Conservation (phyloP, 495 filamentous ascomycete species). For the Aspergillus bertholletiae region DNA sequence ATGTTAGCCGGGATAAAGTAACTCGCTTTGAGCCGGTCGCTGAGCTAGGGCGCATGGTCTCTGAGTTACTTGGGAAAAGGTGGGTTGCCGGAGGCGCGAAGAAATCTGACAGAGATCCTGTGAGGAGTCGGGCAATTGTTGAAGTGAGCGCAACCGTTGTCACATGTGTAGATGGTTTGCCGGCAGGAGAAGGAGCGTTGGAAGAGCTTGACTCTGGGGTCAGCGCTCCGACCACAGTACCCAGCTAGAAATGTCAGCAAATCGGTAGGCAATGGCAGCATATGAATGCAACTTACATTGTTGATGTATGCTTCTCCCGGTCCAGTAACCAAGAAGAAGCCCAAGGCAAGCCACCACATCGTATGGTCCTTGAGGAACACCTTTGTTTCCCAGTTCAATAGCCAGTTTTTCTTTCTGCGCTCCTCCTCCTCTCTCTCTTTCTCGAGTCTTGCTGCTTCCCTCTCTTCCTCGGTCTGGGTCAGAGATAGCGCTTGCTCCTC, state of each 20-base stretch:
- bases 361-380: conserved; percentile 80
- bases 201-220: conserved; percentile 56
- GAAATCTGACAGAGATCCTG: conserved; percentile 81
- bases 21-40: conserved; percentile 30
- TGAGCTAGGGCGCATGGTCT: conserved; percentile 26
- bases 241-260: conserved; percentile 48
- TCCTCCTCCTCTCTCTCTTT: conserved; percentile 60
- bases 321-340: conserved; percentile 91
- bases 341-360: conserved; percentile 91
- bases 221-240: conserved; percentile 85
- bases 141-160: conserved; percentile 87
- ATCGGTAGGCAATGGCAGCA: neutral
- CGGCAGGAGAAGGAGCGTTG: conserved; percentile 51
- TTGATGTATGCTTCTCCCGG: conserved; percentile 97
- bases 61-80: conserved; percentile 34
- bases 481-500: conserved; percentile 24
- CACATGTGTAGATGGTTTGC: conserved; percentile 79
- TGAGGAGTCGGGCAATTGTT: conserved; percentile 80
- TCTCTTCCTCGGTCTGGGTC: conserved; percentile 42
- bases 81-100: conserved; percentile 65
- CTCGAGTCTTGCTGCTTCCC: conserved; percentile 43
- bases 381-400: conserved; percentile 83
- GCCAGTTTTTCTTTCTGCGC: conserved; percentile 71
- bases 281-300: conserved; percentile 49
- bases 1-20: conserved; percentile 70